Conservation (phyloP, 495 filamentous ascomycete genomes). For the Aspergillus heteromorphus region DNA sequence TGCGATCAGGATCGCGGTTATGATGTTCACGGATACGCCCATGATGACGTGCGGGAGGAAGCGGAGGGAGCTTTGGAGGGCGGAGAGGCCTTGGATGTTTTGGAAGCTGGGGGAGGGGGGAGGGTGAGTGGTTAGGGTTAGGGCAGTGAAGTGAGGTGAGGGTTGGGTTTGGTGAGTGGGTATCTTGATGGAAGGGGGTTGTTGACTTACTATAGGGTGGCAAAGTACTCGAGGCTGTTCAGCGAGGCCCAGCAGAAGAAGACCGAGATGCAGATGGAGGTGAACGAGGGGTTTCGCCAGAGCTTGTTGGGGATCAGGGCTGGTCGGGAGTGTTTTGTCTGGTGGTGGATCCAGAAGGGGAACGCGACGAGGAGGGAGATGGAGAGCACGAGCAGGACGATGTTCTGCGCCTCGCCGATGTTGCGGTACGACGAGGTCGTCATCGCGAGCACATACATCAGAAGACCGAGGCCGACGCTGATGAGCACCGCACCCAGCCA, state of each 20-base stretch:
- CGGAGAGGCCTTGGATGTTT: slow-evolving; percentile 38
- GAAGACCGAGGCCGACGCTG: not conserved
- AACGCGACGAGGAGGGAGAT: not conserved
- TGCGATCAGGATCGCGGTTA: slow-evolving; percentile 49
- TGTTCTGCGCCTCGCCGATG: not conserved
- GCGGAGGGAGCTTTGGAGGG: slow-evolving; percentile 45
- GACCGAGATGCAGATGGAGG: slow-evolving; percentile 2
- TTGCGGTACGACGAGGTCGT: not conserved
- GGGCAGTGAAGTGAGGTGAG: too few species aligned
- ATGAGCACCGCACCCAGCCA: not conserved
- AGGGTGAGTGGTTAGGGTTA: slow-evolving; percentile 4
- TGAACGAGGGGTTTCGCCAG: slow-evolving; percentile 7
- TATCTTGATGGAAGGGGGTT: slow-evolving; percentile 10
- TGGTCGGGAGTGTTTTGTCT: not conserved
- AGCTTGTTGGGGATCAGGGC: slow-evolving; percentile 9
- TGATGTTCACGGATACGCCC: slow-evolving; percentile 46
- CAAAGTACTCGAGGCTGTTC: slow-evolving; percentile 3
- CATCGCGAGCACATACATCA: not conserved
- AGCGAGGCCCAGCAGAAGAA: slow-evolving; percentile 7
- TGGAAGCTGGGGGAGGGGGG: slow-evolving; percentile 31
- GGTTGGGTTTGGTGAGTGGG: too few species aligned
- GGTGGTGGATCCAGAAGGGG: slow-evolving; percentile 1
- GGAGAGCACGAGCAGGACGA: not conserved
- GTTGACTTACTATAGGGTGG: slow-evolving; percentile 5
- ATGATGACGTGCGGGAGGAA: slow-evolving; percentile 51